Conservation (phyloP, 2,329 filamentous ascomycete genomes). For the Epichloe hybrida region DNA sequence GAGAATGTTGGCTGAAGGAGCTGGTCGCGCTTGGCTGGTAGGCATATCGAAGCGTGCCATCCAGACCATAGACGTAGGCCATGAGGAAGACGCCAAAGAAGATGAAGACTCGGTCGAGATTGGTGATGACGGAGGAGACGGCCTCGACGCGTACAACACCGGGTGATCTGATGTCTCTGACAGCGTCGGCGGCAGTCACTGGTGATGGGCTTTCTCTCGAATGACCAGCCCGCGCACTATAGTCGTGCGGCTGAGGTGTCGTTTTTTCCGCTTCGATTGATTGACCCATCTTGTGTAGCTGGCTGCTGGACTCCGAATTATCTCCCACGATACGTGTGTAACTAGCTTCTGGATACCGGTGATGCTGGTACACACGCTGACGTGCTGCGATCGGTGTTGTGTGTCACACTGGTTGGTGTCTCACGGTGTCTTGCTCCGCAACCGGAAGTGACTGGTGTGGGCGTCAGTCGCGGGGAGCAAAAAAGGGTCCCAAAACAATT, state of each 20-base stretch:
- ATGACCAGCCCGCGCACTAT: not conserved
- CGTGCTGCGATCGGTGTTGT: no score
- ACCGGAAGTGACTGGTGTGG: no score
- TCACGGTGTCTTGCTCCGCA: no score
- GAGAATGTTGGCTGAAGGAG: constrained; percentile 36
- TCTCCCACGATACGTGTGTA: no score
- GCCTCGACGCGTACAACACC: constrained; percentile 49
- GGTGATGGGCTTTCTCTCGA: not conserved
- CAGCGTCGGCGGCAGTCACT: constrained; percentile 12
- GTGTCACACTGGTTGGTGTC: no score
- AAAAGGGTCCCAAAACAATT: no score
- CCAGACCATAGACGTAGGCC: constrained; percentile 50
- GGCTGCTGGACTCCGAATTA: no score
- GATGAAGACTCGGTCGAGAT: constrained; percentile 38
- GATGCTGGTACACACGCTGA: no score
- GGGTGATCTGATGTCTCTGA: constrained; percentile 25
- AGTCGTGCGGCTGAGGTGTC: constrained; percentile 2
- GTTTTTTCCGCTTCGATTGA: not conserved
- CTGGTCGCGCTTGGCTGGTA: constrained; percentile 43
- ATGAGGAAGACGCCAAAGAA: constrained; percentile 49
- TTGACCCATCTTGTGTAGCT: not conserved
- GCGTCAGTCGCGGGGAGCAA: no score
- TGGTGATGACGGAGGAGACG: constrained; percentile 37
- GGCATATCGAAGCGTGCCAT: constrained; percentile 40
- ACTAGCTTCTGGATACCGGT: no score